Evolutionary conservation across 352 stramenopile genomes (phyloP).

Genomic region (Phytophthora meadii): DNA sequence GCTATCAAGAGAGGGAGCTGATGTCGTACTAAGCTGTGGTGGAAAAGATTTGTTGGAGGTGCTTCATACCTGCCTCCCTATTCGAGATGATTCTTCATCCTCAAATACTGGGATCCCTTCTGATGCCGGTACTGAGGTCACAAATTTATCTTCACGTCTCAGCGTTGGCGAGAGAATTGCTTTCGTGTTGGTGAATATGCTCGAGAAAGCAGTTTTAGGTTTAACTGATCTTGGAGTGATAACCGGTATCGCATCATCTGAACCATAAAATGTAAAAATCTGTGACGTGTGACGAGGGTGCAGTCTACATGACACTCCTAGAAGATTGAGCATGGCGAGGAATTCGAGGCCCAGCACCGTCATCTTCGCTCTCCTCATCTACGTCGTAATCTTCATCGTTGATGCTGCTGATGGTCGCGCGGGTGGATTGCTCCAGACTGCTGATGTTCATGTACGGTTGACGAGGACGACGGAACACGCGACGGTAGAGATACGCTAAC

Average conservation of each 20-base stretch:
- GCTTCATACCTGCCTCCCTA: conserved; percentile 27
- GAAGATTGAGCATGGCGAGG: conserved; percentile 41
- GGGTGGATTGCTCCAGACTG: conserved; percentile 41
- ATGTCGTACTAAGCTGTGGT: conserved; percentile 59
- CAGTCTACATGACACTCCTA: conserved; percentile 27
- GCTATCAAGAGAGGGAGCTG: conserved; percentile 48
- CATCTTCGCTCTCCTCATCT: conserved; percentile 50
- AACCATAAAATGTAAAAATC: conserved; percentile 16
- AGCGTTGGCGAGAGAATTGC: conserved; percentile 22
- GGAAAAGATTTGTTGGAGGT: conserved; percentile 47
- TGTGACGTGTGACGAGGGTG: conserved; percentile 20
- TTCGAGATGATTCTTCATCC: background rate
- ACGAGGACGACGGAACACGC: conserved; percentile 63
- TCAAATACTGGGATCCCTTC: background rate
- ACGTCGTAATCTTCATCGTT: conserved; percentile 39
- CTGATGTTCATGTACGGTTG: conserved; percentile 83
- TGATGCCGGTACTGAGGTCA: background rate
- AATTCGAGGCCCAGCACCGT: conserved; percentile 26
- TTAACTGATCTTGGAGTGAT: conserved; percentile 16
- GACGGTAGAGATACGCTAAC: conserved; percentile 72
- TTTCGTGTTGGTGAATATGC: conserved; percentile 29
- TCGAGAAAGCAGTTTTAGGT: conserved; percentile 40
- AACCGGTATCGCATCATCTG: background rate
- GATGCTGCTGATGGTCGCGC: conserved; percentile 30
- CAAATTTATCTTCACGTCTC: background rate